Base-by-base conservation (phyloP, 352 stramenopile species). In the Phytophthora tentaculata region DNA sequence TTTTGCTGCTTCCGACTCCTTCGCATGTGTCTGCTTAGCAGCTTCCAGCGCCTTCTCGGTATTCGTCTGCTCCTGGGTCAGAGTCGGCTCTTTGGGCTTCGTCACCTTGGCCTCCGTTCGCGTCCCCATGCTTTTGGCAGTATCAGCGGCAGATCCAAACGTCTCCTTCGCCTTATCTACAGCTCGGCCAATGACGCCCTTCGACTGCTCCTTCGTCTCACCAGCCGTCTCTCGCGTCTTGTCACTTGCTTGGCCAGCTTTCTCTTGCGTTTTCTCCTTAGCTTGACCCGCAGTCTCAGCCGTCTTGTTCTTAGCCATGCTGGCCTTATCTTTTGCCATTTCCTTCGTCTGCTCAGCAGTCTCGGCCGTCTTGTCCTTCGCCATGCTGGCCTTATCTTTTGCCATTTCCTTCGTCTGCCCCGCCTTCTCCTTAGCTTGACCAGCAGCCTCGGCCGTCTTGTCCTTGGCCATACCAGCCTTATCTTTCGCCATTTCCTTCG, bases 351-450 rank as follows among this genome's bases (percentile, higher is more conserved):
- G n/a, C n/a, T 70, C 1, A 49, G 9, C 28, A 1, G 28, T 56
- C 28, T 82, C 22, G 19, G 67, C 20, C 17, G 56, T 49, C 3
- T 70, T 58, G 23, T 67, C 65, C 23, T 65, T 69, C 17, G 50
- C 44, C 6, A 81, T 29, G 4, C 26, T 29, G 1, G 60, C 68
- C 44, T 64, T 74, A 0, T 57, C 55, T 3, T 35, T 50, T 7
- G 56, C 57, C 44, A 60, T 65, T 13, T 61, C 51, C 39, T 32
- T 32, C 28, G 28, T 32, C 28, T 32, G 28, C 28, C 68, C 20
- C 49, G 56, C 56, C 52, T 72, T 71, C 0, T 80, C 55, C 64
- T 62, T 56, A 2, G 65, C 65, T 77, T 56, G n/a, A 52, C 69
- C 2, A 50, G 8, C 28, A 32, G 28, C 53, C 28, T 82, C 22